phyloP scores from a whole-genome alignment of 768 basidiomycete species.

The Scleroderma bovista region DNA sequence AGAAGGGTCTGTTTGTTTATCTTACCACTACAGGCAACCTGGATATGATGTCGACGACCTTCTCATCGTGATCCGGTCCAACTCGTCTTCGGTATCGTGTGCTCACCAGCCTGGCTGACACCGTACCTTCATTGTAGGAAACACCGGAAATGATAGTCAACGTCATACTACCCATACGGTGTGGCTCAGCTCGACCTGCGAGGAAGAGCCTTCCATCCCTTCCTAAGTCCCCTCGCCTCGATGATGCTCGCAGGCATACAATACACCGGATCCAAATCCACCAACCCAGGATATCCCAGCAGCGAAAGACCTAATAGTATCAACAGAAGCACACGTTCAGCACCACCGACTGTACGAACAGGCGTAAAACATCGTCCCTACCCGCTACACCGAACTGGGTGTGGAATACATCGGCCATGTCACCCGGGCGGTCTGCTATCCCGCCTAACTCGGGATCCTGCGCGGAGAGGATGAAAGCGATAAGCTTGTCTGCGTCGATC shows the following conservation, averaged over 20 bases:
- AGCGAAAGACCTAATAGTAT: conserved; percentile 71
- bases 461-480: conserved; percentile 79
- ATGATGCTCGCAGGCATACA: conserved; percentile 88
- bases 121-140: too few species aligned
- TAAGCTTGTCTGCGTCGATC: conserved; percentile 81
- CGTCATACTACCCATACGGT: too few species aligned
- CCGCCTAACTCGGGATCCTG: conserved; percentile 90
- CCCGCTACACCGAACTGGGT: conserved; percentile 91
- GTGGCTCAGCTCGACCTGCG: conserved; percentile 11
- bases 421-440: conserved; percentile 88
- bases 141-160: too few species aligned
- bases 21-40: too few species aligned
- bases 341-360: neutral
- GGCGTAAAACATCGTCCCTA: conserved; percentile 18
- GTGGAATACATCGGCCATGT: conserved; percentile 97
- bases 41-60: too few species aligned
- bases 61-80: too few species aligned
- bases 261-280: conserved; percentile 89
- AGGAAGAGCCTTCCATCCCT: conserved; percentile 33
- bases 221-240: conserved; percentile 61
- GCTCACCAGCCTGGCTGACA: too few species aligned
- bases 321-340: too few species aligned
- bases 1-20: too few species aligned
- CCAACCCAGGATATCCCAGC: conserved; percentile 78
- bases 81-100: too few species aligned